Conservation (phyloP, 176 grass and related monocot species). For the Thinopyrum elongatum region DNA sequence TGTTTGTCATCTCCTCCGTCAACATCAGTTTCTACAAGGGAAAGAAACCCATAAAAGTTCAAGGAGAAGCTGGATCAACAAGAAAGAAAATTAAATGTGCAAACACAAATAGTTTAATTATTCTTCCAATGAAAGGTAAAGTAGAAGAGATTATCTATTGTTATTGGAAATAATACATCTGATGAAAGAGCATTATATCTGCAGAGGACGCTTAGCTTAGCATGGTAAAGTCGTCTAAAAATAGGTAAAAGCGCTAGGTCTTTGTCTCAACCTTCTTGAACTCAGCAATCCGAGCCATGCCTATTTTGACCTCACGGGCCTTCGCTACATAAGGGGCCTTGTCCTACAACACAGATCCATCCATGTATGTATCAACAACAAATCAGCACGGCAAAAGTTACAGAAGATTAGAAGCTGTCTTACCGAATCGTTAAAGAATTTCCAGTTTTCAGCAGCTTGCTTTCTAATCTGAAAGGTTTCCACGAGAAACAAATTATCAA, state of each 20-base stretch:
- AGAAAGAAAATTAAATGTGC: background rate
- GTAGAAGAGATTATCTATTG: background rate
- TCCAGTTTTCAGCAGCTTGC: background rate
- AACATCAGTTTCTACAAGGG: background rate
- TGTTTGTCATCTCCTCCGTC: background rate
- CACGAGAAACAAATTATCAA: background rate
- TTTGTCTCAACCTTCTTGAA: background rate
- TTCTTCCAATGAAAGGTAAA: background rate
- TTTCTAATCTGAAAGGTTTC: background rate
- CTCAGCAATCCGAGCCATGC: background rate
- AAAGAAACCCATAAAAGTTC: background rate
- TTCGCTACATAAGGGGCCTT: background rate
- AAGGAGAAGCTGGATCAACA: background rate
- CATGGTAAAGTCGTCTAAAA: background rate
- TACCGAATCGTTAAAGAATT: background rate
- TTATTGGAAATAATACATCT: background rate
- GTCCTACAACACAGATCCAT: conserved; percentile 1
- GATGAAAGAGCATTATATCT: background rate
- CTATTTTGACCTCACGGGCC: background rate
- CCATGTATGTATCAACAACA: background rate
- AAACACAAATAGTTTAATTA: conserved; percentile 1
- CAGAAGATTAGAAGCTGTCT: background rate
- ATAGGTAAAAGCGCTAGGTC: background rate
- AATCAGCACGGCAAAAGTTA: background rate
- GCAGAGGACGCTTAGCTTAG: background rate